Evolutionary conservation across 176 grass and related monocot species (phyloP).

Genomic region (Hsuehochloa calcarea): DNA sequence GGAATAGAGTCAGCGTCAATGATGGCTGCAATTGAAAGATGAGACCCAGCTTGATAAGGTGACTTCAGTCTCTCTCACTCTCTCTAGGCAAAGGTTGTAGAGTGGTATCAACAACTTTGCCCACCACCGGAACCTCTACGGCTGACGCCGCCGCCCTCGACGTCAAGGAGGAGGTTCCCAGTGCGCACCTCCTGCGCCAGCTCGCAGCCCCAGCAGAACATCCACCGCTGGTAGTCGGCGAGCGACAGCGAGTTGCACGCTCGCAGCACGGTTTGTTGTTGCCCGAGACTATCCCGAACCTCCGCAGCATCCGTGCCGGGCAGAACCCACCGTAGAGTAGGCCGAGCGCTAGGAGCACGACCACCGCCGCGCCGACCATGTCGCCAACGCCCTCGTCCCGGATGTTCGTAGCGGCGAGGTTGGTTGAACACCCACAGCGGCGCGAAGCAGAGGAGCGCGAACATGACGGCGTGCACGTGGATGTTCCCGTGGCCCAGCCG

Average conservation of each 20-base stretch:
- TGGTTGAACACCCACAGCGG: constrained; percentile 69
- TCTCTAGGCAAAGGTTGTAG: constrained; percentile 36
- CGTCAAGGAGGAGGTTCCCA: constrained; percentile 47
- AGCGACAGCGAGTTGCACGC: background rate
- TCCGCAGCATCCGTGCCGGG: constrained; percentile 55
- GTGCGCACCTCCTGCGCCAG: constrained; percentile 75
- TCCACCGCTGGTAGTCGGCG: constrained; percentile 29
- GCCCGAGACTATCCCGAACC: constrained; percentile 35
- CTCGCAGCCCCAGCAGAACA: constrained; percentile 61
- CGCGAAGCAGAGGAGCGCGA: constrained; percentile 65
- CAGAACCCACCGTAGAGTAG: constrained; percentile 74
- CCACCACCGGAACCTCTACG: background rate
- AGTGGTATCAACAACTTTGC: background rate
- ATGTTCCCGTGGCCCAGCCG: constrained; percentile 70
- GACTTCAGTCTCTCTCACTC: background rate
- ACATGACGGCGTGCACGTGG: constrained; percentile 54
- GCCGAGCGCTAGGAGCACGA: no score
- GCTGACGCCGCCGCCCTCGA: constrained; percentile 20
- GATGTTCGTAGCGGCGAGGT: constrained; percentile 64
- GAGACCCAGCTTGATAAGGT: background rate
- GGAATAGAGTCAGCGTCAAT: background rate
- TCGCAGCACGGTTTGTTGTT: background rate
- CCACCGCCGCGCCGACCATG: constrained; percentile 35
- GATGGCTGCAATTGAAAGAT: background rate
- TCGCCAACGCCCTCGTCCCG: constrained; percentile 37